Evolutionary conservation across 2,329 filamentous ascomycete species (phyloP).

Genomic region (Pezicula carpinea): DNA sequence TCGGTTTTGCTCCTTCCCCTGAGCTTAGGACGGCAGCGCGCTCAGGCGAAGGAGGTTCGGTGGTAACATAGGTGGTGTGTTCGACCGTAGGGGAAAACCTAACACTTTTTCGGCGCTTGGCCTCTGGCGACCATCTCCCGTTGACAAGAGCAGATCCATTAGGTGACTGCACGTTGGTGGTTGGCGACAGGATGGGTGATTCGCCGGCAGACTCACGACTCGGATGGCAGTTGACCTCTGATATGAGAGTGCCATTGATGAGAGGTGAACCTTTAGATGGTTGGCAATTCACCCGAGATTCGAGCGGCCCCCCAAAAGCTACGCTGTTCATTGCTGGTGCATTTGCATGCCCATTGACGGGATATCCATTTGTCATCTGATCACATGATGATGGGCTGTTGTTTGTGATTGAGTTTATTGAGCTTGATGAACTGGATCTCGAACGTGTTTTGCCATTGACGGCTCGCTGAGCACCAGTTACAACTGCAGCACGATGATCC

Average conservation of each 20-base stretch:
- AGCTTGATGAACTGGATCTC: no score
- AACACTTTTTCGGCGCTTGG: constrained; percentile 57
- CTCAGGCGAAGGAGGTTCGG: constrained; percentile 32
- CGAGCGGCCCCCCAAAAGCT: constrained; percentile 10
- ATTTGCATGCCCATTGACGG: constrained; percentile 5
- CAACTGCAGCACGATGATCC: no score
- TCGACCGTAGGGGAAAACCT: constrained; percentile 66
- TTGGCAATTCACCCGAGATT: constrained; percentile 4
- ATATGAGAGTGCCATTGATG: no score
- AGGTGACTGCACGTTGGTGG: constrained; percentile 2
- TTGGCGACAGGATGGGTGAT: no score
- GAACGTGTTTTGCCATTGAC: no score
- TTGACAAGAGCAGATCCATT: constrained; percentile 13
- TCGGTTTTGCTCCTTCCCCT: constrained; percentile 16
- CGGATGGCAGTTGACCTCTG: no score
- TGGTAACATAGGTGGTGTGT: constrained; percentile 56
- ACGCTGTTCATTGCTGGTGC: constrained; percentile 16
- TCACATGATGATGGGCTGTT: background rate
- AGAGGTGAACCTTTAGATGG: no score
- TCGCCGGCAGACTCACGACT: no score
- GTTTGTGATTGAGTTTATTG: background rate
- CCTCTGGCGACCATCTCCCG: constrained; percentile 18
- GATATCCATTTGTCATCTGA: constrained; percentile 4
- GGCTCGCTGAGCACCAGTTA: no score
- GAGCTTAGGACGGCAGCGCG: constrained; percentile 5